Evolutionary conservation across 371 early-diverging fungal genomes (phyloP).

Genomic region (Circinella umbellata): DNA sequence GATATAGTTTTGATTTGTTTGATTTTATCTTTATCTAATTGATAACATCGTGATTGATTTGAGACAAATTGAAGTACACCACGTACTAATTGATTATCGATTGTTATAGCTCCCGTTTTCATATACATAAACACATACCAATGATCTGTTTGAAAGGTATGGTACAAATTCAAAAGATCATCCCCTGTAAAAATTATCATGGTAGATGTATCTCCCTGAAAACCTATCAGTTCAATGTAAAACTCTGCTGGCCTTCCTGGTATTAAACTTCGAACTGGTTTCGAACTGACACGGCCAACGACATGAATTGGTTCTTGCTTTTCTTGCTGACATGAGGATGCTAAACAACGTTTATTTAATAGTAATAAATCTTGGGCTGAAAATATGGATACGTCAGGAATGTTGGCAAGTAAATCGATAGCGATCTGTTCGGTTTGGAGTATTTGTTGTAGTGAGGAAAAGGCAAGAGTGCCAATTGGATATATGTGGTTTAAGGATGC

Average conservation of each 20-base stretch:
- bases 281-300: not conserved
- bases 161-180: slow-evolving; percentile 13
- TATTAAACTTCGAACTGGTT: not conserved
- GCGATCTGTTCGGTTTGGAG: not conserved
- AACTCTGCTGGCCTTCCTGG: slow-evolving; percentile 13
- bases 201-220: not conserved
- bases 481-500: slow-evolving; percentile 15
- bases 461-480: not conserved
- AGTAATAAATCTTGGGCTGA: not conserved
- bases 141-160: slow-evolving; percentile 9
- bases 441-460: slow-evolving; percentile 4
- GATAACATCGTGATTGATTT: not conserved
- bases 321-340: not conserved
- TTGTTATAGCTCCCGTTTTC: not conserved
- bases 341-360: not conserved
- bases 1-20: not conserved
- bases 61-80: slow-evolving; percentile 7
- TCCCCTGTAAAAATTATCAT: slow-evolving; percentile 26
- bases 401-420: not conserved
- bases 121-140: slow-evolving; percentile 20
- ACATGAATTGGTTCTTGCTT: not conserved
- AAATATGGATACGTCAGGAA: not conserved
- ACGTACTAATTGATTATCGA: not conserved
- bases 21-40: not conserved
- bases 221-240: slow-evolving; percentile 14